Base-by-base conservation (phyloP, 495 filamentous ascomycete genomes). In the Cairneyella variabilis region DNA sequence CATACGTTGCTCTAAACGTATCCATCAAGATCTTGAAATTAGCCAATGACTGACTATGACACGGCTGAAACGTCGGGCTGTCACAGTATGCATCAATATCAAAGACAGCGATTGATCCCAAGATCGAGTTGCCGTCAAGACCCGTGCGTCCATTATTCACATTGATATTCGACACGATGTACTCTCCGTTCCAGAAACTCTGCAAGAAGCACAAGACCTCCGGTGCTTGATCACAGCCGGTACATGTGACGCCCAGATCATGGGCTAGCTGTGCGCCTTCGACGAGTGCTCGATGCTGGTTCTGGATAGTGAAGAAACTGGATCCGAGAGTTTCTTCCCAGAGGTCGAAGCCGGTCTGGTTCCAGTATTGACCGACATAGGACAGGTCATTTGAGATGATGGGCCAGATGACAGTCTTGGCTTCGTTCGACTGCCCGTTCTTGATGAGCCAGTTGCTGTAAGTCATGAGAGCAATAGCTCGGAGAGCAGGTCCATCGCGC, bases 271-370 rank as follows among this genome's bases (percentile, higher is more conserved):
- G 30, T 2, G 56, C 44, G 34, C 64, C 66, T 51, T 69, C 51
- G 7, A 66, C 55, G 1, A 69, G 56, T 71, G 72, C 42, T n/a
- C 62, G 56, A 48, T 76, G 69, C 54, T 83, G 78, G 6, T 76
- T 76, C 41, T 79, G 77, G 4, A 75, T 71, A 5, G 82, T 84
- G 60, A 84, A 85, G 67, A 84, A 83, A 27, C 77, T 80, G 2
- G 75, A 70, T 12, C 82, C 80, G 10, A 70, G 53, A 7, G 73
- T 70, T 58, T 79, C 76, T 57, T 79, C 76, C 76, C 76, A 79
- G 8, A 77, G 66, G 48, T 79, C 76, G 53, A 77, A 79, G 3
- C 75, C 74, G 10, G 63, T 66, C 25, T 67, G 53, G 41, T 71
- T 69, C 76, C 76, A 76, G 53, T 63, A 64, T 22, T 72, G 66